Base-by-base conservation (phyloP, 441 rosid genomes). In the Erysimum cheiri region DNA sequence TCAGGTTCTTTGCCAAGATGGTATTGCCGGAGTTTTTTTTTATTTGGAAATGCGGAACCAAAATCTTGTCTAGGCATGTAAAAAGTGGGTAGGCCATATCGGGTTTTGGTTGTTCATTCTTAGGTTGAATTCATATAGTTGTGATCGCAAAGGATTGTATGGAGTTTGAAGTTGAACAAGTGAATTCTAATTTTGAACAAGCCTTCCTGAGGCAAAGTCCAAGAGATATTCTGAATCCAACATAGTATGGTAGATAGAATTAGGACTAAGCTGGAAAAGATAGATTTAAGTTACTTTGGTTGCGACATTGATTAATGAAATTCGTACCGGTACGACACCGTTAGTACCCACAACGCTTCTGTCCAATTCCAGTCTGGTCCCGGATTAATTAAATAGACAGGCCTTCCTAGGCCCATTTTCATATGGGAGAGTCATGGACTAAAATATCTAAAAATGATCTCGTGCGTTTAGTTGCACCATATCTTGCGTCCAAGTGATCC, bases 381-480 rank as follows among this genome's bases (percentile, higher is more conserved):
- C 35, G 29, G 48, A 26, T 52, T 14, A 26, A 52, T n/a, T 10
- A 11, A 60, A 4, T 37, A 13, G 52, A 40, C 46, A n/a, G 47
- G 64, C 56, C 64, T 57, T 44, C 1, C 2, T 13, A 44, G 28
- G 55, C 55, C 63, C 44, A 32, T 10, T 2, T 52, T 15, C 52
- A 66, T 40, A 53, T 39, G 50, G 48, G 7, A 3, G 48, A 43
- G 52, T 10, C 17, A 49, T 7, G 32, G 28, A 15, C 52, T 19
- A 33, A 17, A 46, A 46, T 17, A 17, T 46, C 50, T 46, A 15
- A 46, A 17, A 46, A 3, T 17, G 5, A 68, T 32, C 39, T 8
- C 5, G 37, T 58, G 48, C 26, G 37, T 4, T 13, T 10, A 14
- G 64, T 1, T 33, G 33, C 71, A 67, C 53, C 1, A 8, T 54